These are phyloP conservation scores for Fusarium buharicum DNA, from an alignment of 2,329 filamentous ascomycete species.

Conservation along the genomic window DNA sequence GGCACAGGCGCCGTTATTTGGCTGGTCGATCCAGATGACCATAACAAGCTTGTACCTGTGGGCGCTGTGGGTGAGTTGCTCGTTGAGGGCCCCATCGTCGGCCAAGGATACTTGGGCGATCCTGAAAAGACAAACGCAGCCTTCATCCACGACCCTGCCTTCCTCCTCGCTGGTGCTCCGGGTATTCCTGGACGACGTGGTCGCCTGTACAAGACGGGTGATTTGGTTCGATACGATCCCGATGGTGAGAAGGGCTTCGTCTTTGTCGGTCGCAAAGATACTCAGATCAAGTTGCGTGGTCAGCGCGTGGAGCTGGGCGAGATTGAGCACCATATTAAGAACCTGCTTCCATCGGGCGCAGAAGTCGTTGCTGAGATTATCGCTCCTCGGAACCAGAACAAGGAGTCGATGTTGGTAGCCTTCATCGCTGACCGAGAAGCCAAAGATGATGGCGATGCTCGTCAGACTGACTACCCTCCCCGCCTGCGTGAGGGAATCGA, in stretches of 20 bases:
- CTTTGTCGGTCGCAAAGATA: conserved; percentile 72
- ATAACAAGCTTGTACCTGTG: conserved; percentile 58
- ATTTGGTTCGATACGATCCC: conserved; percentile 64
- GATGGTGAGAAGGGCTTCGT: conserved; percentile 65
- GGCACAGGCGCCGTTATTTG: conserved; percentile 61
- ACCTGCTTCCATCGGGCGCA: conserved; percentile 52
- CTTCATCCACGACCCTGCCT: conserved; percentile 67
- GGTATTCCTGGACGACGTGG: conserved; percentile 52
- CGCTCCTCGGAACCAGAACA: conserved; percentile 51
- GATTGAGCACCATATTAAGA: conserved; percentile 61
- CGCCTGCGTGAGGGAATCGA: conserved; percentile 35
- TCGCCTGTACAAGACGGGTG: conserved; percentile 68
- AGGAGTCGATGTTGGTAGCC: conserved; percentile 43
- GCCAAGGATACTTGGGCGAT: conserved; percentile 69
- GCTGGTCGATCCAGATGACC: conserved; percentile 61
- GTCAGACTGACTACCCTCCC: conserved; percentile 34
- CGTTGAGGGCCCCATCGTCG: conserved; percentile 69
- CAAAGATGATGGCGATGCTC: conserved; percentile 25
- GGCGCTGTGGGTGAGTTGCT: conserved; percentile 64
- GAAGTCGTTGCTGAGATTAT: conserved; percentile 62
- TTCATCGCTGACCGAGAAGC: conserved; percentile 41
- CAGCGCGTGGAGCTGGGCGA: conserved; percentile 70
- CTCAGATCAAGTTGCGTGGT: conserved; percentile 75
- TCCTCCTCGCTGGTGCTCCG: conserved; percentile 57
- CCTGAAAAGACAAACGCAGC: conserved; percentile 65